Conservation (phyloP, 805 yeast genomes). For the Ascoidea tarda region DNA sequence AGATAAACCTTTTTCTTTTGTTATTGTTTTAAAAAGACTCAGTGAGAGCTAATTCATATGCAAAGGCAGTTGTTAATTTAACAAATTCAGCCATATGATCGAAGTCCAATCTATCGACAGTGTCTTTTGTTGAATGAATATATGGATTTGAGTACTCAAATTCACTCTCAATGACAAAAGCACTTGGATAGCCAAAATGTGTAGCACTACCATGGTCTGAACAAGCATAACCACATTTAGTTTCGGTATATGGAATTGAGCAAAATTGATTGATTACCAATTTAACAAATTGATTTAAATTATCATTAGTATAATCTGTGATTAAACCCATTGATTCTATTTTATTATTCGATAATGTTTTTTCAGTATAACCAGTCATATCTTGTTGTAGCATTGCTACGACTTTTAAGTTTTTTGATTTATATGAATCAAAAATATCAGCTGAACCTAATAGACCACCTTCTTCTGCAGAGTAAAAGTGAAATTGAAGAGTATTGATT, state of each 20-base stretch:
- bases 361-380: constrained; percentile 72
- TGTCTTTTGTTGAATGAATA: constrained; percentile 70
- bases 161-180: constrained; percentile 70
- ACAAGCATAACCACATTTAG: constrained; percentile 84
- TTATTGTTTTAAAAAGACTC: constrained; percentile 2
- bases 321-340: constrained; percentile 71
- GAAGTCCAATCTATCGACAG: constrained; percentile 66
- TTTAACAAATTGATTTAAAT: constrained; percentile 47
- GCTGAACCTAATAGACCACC: constrained; percentile 80
- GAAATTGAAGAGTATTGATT: constrained; percentile 74
- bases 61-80: constrained; percentile 60
- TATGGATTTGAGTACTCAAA: constrained; percentile 48
- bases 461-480: constrained; percentile 93
- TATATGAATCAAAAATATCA: constrained; percentile 53
- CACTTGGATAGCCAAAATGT: constrained; percentile 71
- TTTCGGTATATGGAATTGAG: constrained; percentile 54
- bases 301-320: constrained; percentile 47
- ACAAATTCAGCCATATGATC: constrained; percentile 72
- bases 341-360: constrained; percentile 30
- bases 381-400: constrained; percentile 88
- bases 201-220: constrained; percentile 85
- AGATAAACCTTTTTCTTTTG: no score
- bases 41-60: constrained; percentile 48
- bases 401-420: constrained; percentile 32
- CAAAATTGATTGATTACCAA: constrained; percentile 48